Evolutionary conservation across 2,329 filamentous ascomycete genomes (phyloP).

Genomic region (Fonsecaea monophora): DNA sequence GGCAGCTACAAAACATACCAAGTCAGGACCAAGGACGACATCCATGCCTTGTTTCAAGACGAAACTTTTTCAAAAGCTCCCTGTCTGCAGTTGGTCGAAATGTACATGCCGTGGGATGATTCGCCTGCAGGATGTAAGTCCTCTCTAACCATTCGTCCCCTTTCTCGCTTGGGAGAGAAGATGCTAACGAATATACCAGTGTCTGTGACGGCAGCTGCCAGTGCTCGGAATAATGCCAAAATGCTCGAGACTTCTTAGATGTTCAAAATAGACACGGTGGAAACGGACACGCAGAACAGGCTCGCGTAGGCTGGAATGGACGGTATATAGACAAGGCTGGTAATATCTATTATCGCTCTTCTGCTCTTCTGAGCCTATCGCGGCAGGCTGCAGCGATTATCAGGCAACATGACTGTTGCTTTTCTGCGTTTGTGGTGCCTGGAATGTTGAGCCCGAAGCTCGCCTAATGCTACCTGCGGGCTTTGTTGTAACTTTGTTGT

Average conservation of each 20-base stretch:
- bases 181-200: neutral
- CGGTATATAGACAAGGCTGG: neutral
- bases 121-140: conserved; percentile 43
- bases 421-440: conserved; percentile 1
- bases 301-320: neutral
- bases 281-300: neutral
- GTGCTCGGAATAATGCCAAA: conserved; percentile 70
- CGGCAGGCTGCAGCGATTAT: neutral
- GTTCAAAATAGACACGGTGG: too few relatives aligned
- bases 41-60: conserved; percentile 36
- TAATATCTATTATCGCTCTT: neutral
- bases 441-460: conserved; percentile 26
- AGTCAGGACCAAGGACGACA: conserved; percentile 64
- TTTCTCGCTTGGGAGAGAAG: conserved; percentile 54
- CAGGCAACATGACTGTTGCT: neutral
- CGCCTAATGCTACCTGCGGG: conserved; percentile 26
- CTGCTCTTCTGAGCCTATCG: neutral
- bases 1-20: conserved; percentile 63
- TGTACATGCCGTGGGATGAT: conserved; percentile 51
- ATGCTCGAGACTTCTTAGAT: conserved; percentile 18
- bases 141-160: neutral
- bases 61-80: conserved; percentile 49
- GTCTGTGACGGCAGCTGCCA: conserved; percentile 50
- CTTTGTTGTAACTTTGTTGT: neutral
- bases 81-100: conserved; percentile 52